These are phyloP conservation scores for Pseudovirgaria hyperparasitica DNA, from an alignment of 2,329 filamentous ascomycete species.

Conservation along the genomic window DNA sequence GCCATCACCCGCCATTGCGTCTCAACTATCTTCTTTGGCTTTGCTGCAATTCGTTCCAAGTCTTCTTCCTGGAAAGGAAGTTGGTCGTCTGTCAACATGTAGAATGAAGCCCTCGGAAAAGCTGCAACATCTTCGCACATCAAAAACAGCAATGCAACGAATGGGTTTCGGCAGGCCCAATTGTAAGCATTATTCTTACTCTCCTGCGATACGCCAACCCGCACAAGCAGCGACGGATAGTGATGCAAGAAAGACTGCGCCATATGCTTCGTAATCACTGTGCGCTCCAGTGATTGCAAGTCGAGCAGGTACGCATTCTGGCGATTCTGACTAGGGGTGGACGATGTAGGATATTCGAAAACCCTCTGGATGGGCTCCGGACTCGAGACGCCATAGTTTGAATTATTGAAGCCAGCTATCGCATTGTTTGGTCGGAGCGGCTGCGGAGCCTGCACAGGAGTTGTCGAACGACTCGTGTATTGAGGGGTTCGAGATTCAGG, in stretches of 20 bases:
- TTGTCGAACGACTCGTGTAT: conserved; percentile 24
- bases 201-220: background rate
- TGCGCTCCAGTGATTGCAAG: no score
- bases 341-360: no score
- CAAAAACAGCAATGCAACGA: conserved; percentile 23
- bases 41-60: conserved; percentile 23
- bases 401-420: conserved; percentile 21
- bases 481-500: conserved; percentile 21
- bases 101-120: conserved; percentile 24
- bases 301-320: no score
- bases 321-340: no score
- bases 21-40: conserved; percentile 24
- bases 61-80: conserved; percentile 24
- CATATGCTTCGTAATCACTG: no score
- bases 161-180: conserved; percentile 27
- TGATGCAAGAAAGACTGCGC: background rate
- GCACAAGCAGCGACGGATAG: background rate
- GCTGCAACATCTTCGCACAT: conserved; percentile 27
- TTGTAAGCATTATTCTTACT: conserved; percentile 19
- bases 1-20: conserved; percentile 28
- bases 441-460: conserved; percentile 24
- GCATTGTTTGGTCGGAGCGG: conserved; percentile 20
- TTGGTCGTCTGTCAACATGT: conserved; percentile 24
- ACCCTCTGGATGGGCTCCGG: background rate
- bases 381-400: conserved; percentile 25